A percentile compares a stretch with the other conserved stretches of the same genome.
Evolutionary conservation across 768 basidiomycete species (phyloP).

Genomic region (Porphyrellus cyaneotinctus): DNA sequence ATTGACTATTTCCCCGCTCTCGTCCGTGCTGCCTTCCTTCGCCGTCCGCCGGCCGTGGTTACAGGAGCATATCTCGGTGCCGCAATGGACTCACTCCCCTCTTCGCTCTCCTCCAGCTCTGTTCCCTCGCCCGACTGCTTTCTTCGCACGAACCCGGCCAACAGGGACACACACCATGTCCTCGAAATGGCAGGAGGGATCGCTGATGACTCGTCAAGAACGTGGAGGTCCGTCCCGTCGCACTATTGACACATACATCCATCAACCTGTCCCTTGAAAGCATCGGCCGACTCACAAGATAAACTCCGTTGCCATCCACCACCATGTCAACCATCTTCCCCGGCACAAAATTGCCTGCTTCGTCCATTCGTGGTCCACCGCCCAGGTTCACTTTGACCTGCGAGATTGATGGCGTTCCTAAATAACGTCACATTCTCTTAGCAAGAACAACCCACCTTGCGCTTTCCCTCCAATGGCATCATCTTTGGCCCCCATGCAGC

Average conservation of each 20-base stretch:
- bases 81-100: slow-evolving; percentile 41
- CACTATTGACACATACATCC: slow-evolving; percentile 39
- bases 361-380: slow-evolving; percentile 46
- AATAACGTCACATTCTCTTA: background rate
- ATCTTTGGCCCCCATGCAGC: slow-evolving; percentile 83
- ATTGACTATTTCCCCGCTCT: slow-evolving; percentile 27
- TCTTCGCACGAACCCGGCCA: slow-evolving; percentile 22
- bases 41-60: slow-evolving; percentile 57
- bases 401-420: slow-evolving; percentile 2
- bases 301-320: slow-evolving; percentile 73
- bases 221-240: slow-evolving; percentile 54
- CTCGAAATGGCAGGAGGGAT: slow-evolving; percentile 50
- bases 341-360: slow-evolving; percentile 48
- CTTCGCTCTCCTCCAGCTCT: slow-evolving; percentile 35
- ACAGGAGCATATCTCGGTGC: slow-evolving; percentile 37
- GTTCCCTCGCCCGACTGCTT: slow-evolving; percentile 23
- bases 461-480: slow-evolving; percentile 55
- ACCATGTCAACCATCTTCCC: slow-evolving; percentile 72
- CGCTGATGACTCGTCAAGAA: slow-evolving; percentile 57
- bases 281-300: slow-evolving; percentile 52
- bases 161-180: slow-evolving; percentile 67
- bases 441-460: slow-evolving; percentile 51
- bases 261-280: slow-evolving; percentile 9
- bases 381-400: slow-evolving; percentile 74
- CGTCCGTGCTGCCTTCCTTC: slow-evolving; percentile 53